A percentile compares a stretch with the other conserved stretches of the same genome.
phyloP scores from a whole-genome alignment of 176 grass and related monocot genomes.

The Bothriochloa decipiens region DNA sequence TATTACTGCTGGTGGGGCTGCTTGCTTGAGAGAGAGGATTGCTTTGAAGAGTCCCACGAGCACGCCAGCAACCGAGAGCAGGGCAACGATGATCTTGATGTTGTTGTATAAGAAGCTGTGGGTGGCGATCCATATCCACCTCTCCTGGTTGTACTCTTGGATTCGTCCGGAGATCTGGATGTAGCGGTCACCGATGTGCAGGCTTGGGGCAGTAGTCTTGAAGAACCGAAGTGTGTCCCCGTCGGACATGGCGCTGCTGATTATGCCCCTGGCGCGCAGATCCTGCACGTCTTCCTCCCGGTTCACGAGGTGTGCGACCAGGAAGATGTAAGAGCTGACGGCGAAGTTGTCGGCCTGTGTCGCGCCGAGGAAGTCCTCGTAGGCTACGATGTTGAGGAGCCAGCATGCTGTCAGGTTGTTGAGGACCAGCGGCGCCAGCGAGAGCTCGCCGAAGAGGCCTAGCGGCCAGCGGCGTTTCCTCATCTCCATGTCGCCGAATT shows the following conservation, averaged over 20 bases:
- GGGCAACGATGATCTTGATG: neutral
- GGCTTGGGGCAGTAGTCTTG: neutral
- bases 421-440: slow-evolving; percentile 5
- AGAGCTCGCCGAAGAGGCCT: neutral
- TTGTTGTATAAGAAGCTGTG: slow-evolving; percentile 28
- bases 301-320: neutral
- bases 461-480: neutral
- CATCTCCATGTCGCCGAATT: neutral
- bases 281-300: neutral
- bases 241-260: neutral
- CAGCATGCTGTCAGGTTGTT: neutral
- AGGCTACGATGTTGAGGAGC: slow-evolving; percentile 13
- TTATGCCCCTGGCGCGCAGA: neutral
- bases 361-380: neutral
- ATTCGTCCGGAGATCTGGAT: neutral
- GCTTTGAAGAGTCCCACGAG: neutral
- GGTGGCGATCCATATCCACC: neutral
- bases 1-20: no score
- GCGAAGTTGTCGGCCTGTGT: neutral
- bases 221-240: neutral
- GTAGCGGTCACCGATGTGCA: neutral
- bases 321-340: neutral
- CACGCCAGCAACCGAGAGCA: neutral
- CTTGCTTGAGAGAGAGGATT: neutral
- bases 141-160: neutral